Percentiles rank a stretch among this genome's conserved stretches.
Conservation (phyloP, 306 rosid genomes). For the Mimosa pudica region DNA sequence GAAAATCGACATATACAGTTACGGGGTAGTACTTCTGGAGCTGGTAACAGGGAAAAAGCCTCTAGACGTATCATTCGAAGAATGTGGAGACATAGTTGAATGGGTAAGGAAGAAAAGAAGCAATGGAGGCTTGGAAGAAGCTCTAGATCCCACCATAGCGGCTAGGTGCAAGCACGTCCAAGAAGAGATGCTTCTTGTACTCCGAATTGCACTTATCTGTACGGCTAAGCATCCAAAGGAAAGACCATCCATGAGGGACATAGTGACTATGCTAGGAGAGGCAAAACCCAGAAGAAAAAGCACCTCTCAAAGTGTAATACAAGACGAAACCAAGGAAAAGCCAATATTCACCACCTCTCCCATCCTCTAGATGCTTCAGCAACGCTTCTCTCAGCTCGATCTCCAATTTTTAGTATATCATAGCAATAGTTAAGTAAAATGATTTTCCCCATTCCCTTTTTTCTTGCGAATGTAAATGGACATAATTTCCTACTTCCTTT, state of each 20-base stretch:
- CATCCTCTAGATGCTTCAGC: slow-evolving; percentile 30
- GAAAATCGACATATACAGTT: slow-evolving; percentile 84
- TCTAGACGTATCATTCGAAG: slow-evolving; percentile 60
- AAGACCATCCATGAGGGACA: slow-evolving; percentile 81
- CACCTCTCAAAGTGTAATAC: slow-evolving; percentile 50
- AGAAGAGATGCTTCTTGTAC: slow-evolving; percentile 92
- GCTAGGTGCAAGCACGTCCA: slow-evolving; percentile 75
- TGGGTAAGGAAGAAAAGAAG: slow-evolving; percentile 64
- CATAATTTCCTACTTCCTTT: slow-evolving; percentile 17
- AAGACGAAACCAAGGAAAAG: slow-evolving; percentile 48
- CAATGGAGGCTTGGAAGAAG: slow-evolving; percentile 53
- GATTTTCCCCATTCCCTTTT: background rate
- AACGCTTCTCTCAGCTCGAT: slow-evolving; percentile 22
- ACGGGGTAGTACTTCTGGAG: slow-evolving; percentile 85
- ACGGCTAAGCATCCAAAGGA: slow-evolving; percentile 84
- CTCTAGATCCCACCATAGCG: slow-evolving; percentile 62
- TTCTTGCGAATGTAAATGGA: background rate
- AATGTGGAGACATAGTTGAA: slow-evolving; percentile 59
- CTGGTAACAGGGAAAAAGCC: slow-evolving; percentile 75
- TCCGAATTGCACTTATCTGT: slow-evolving; percentile 73
- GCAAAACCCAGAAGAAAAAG: slow-evolving; percentile 92
- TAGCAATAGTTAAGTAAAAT: background rate
- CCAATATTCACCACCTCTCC: slow-evolving; percentile 61
- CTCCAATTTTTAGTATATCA: background rate
- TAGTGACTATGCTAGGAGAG: slow-evolving; percentile 85